Percentiles rank a stretch among this genome's conserved stretches.
These are phyloP conservation scores for Backusella macrospora DNA, from an alignment of 192 early-diverging fungal genomes.

Conservation along the genomic window DNA sequence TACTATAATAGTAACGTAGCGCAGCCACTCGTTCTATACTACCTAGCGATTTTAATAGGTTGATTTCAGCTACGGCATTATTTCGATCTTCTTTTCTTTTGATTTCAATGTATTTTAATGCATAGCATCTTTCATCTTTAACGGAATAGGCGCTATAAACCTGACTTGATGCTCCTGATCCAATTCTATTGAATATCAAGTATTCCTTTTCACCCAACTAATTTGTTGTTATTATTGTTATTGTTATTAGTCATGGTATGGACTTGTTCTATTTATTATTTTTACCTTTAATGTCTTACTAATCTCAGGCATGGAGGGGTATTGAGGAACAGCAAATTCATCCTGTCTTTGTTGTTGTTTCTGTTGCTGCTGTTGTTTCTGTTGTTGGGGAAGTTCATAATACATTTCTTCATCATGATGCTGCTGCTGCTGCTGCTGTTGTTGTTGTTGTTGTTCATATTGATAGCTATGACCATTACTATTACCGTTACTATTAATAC, in stretches of 20 bases:
- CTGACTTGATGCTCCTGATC: constrained; percentile 86
- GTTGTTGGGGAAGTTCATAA: too few relatives aligned
- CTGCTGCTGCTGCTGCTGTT: not conserved
- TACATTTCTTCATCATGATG: too few relatives aligned
- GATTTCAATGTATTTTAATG: constrained; percentile 82
- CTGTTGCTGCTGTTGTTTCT: too few relatives aligned
- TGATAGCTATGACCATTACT: not conserved
- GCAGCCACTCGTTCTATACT: constrained; percentile 77
- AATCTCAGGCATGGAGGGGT: not conserved
- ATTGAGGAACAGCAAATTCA: not conserved
- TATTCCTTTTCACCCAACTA: constrained; percentile 52
- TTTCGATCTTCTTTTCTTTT: constrained; percentile 62
- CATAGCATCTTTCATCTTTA: constrained; percentile 71
- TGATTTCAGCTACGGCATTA: constrained; percentile 88
- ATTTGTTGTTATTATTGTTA: not conserved
- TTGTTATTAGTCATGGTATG: not conserved
- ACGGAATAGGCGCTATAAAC: constrained; percentile 85
- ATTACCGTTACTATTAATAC: not conserved
- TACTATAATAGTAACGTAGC: constrained; percentile 77
- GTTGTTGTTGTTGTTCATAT: not conserved
- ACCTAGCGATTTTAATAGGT: constrained; percentile 66
- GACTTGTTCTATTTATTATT: too few relatives aligned
- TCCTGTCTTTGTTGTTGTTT: not conserved
- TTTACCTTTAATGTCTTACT: not conserved
- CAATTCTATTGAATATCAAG: constrained; percentile 61